These are phyloP conservation scores for Hirsutella minnesotensis DNA, from an alignment of 2,329 filamentous ascomycete species.

Conservation along the genomic window DNA sequence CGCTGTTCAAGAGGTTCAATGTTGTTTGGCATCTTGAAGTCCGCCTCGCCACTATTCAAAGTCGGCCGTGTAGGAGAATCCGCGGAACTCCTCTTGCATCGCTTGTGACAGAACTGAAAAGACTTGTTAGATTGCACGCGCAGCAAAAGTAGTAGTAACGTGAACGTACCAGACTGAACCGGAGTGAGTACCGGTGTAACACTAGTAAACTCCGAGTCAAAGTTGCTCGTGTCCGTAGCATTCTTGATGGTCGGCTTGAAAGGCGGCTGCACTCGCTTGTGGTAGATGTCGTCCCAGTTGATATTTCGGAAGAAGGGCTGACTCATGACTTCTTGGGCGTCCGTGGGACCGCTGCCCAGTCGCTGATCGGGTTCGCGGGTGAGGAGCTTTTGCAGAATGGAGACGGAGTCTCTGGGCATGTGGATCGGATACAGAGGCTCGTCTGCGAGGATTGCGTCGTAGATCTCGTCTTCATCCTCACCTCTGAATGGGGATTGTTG, in stretches of 20 bases:
- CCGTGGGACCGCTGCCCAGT: slow-evolving; percentile 86
- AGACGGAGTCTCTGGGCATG: slow-evolving; percentile 96
- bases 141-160: neutral
- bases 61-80: slow-evolving; percentile 94
- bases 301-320: slow-evolving; percentile 97
- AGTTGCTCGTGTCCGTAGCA: slow-evolving; percentile 97
- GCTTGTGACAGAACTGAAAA: slow-evolving; percentile 79
- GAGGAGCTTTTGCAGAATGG: slow-evolving; percentile 92
- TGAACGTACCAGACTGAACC: slow-evolving; percentile 79
- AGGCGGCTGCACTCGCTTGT: slow-evolving; percentile 82
- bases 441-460: slow-evolving; percentile 94
- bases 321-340: slow-evolving; percentile 97
- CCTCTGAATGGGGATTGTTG: slow-evolving; percentile 98
- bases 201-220: slow-evolving; percentile 96
- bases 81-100: slow-evolving; percentile 99
- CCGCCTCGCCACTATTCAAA: slow-evolving; percentile 46
- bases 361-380: slow-evolving; percentile 90
- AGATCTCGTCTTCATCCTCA: slow-evolving; percentile 98
- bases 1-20: too few relatives aligned
- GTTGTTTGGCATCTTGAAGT: neutral
- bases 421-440: slow-evolving; percentile 97
- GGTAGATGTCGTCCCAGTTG: slow-evolving; percentile 97
- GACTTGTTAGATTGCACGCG: slow-evolving; percentile 12
- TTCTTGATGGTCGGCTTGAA: slow-evolving; percentile 85
- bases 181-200: slow-evolving; percentile 95